Percentiles rank a stretch among this genome's conserved stretches.
phyloP scores from a whole-genome alignment of 441 rosid genomes.

The Gossypium davidsonii region DNA sequence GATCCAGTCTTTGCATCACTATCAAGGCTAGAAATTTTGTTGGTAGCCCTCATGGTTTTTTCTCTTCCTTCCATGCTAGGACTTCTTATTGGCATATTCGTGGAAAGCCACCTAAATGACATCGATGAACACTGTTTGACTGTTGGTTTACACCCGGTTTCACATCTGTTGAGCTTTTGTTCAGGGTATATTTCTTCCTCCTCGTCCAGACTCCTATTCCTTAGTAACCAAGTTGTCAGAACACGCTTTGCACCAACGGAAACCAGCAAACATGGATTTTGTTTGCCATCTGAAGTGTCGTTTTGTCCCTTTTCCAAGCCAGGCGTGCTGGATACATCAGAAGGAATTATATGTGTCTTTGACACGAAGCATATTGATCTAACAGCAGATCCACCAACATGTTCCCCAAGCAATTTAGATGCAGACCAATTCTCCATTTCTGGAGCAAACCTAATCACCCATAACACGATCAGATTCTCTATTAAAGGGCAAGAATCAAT shows the following conservation, averaged over 20 bases:
- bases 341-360: constrained; percentile 39
- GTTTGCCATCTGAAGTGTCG: constrained; percentile 26
- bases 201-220: constrained; percentile 33
- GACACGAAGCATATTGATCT: constrained; percentile 80
- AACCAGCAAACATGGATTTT: constrained; percentile 54
- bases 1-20: constrained; percentile 23
- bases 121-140: constrained; percentile 38
- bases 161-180: constrained; percentile 13
- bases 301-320: constrained; percentile 21
- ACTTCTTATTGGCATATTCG: constrained; percentile 79
- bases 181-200: constrained; percentile 23
- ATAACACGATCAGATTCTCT: neutral
- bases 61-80: constrained; percentile 35
- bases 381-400: constrained; percentile 97
- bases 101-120: constrained; percentile 93
- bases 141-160: constrained; percentile 23
- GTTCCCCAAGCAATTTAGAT: constrained; percentile 91
- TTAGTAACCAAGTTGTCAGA: constrained; percentile 74
- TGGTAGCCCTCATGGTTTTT: constrained; percentile 18
- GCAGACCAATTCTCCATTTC: constrained; percentile 57
- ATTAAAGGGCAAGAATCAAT: neutral
- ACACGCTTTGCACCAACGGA: constrained; percentile 97
- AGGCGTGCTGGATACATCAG: constrained; percentile 22
- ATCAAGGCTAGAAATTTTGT: constrained; percentile 21
- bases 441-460: constrained; percentile 45